Evolutionary conservation across 2,329 filamentous ascomycete species (phyloP).

Genomic region (Alternaria brassicae): DNA sequence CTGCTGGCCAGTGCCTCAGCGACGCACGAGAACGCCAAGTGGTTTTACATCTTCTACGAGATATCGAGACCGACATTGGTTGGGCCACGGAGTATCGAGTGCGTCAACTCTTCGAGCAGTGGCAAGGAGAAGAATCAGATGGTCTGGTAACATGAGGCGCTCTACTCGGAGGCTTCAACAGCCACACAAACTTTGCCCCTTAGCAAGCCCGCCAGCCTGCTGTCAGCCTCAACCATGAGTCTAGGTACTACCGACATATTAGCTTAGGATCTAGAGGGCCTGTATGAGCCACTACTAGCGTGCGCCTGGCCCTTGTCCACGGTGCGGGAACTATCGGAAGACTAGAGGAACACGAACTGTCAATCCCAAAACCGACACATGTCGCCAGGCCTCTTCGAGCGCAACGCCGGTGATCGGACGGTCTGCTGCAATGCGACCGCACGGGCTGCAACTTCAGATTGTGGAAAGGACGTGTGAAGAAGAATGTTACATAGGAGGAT

Average conservation of each 20-base stretch:
- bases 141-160: conserved; percentile 27
- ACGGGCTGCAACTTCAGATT: conserved; percentile 7
- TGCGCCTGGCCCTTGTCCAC: conserved; percentile 7
- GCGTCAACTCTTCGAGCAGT: conserved; percentile 60
- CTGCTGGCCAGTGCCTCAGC: conserved; percentile 67
- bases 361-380: background rate
- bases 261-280: background rate
- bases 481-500: background rate
- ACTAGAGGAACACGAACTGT: conserved; percentile 7
- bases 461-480: background rate
- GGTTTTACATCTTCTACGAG: conserved; percentile 63
- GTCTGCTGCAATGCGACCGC: conserved; percentile 10
- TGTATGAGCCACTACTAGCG: conserved; percentile 10
- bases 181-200: background rate
- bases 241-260: conserved; percentile 5
- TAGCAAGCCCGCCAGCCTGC: conserved; percentile 5
- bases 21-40: conserved; percentile 62
- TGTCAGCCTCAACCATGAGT: conserved; percentile 1
- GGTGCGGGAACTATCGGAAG: conserved; percentile 12
- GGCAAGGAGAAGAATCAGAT: conserved; percentile 49
- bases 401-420: conserved; percentile 6
- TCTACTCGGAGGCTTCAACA: conserved; percentile 3
- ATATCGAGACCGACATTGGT: conserved; percentile 68
- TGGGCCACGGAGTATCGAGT: conserved; percentile 70
- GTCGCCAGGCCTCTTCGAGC: conserved; percentile 2